Evolutionary conservation across 805 yeast species (phyloP).

Genomic region (Wickerhamia fluorescens): DNA sequence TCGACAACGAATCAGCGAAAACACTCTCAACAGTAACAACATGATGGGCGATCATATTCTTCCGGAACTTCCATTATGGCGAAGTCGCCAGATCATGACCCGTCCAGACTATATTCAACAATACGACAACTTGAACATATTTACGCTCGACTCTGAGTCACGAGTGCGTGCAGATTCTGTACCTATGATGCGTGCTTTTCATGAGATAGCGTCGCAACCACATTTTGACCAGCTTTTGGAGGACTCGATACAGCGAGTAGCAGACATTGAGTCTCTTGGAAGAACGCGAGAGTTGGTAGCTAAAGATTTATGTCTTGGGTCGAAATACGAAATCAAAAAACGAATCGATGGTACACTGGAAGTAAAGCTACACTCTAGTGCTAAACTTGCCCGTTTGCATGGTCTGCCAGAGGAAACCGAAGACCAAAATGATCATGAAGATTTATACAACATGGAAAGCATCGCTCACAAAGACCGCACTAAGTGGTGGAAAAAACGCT

Average conservation of each 20-base stretch:
- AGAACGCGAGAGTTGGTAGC: conserved; percentile 71
- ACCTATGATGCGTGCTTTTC: conserved; percentile 86
- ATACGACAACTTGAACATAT: conserved; percentile 70
- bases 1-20: conserved; percentile 21
- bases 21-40: conserved; percentile 4
- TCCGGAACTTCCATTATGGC: conserved; percentile 76
- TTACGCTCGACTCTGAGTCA: conserved; percentile 69
- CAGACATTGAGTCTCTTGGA: conserved; percentile 69
- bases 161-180: conserved; percentile 75
- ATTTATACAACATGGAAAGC: conserved; percentile 15
- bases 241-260: conserved; percentile 61
- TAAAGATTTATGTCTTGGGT: conserved; percentile 58
- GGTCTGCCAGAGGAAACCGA: conserved; percentile 3
- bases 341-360: conserved; percentile 9
- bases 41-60: conserved; percentile 39
- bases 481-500: conserved; percentile 45
- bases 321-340: conserved; percentile 28
- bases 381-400: conserved; percentile 16
- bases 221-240: conserved; percentile 61
- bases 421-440: conserved; percentile 15
- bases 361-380: conserved; percentile 11
- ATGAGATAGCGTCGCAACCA: conserved; percentile 66
- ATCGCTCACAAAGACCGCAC: conserved; percentile 8
- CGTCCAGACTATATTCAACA: conserved; percentile 71
- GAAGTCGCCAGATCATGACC: conserved; percentile 81